Conservation (phyloP, 805 yeast genomes). For the Kluyveromyces starmeri region DNA sequence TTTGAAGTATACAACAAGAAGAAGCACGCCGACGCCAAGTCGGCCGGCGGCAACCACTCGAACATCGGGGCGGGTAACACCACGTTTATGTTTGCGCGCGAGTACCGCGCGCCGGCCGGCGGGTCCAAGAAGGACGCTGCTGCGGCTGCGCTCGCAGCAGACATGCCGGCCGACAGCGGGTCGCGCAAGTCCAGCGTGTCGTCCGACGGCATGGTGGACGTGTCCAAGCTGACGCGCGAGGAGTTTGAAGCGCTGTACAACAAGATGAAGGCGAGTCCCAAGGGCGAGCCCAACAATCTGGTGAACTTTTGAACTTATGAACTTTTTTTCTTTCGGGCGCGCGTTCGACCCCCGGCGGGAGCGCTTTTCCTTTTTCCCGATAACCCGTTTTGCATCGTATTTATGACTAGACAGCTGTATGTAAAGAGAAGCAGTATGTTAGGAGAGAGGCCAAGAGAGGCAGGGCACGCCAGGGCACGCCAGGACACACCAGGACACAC, state of each 20-base stretch:
- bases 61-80: slow-evolving; percentile 10
- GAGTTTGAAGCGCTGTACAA: slow-evolving; percentile 12
- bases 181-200: slow-evolving; percentile 4
- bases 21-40: slow-evolving; percentile 17
- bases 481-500: background rate
- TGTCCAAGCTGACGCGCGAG: slow-evolving; percentile 11
- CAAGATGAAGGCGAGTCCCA: slow-evolving; percentile 3
- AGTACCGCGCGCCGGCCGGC: slow-evolving; percentile 7
- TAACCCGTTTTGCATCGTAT: no score
- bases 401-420: no score
- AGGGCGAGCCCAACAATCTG: slow-evolving; percentile 16
- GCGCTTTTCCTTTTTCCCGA: no score
- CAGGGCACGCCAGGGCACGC: no score
- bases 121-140: background rate
- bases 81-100: slow-evolving; percentile 11
- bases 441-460: no score
- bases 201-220: slow-evolving; percentile 10
- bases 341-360: no score
- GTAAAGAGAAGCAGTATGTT: no score
- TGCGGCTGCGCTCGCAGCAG: slow-evolving; percentile 1
- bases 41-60: slow-evolving; percentile 7
- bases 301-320: slow-evolving; percentile 13
- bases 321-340: no score
- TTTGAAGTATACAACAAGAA: slow-evolving; percentile 26
- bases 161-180: background rate